Evolutionary conservation across 2,329 filamentous ascomycete species (phyloP), one percentile per base, ranked within the genome.

Genomic region (Drechslerella dactyloides): DNA sequence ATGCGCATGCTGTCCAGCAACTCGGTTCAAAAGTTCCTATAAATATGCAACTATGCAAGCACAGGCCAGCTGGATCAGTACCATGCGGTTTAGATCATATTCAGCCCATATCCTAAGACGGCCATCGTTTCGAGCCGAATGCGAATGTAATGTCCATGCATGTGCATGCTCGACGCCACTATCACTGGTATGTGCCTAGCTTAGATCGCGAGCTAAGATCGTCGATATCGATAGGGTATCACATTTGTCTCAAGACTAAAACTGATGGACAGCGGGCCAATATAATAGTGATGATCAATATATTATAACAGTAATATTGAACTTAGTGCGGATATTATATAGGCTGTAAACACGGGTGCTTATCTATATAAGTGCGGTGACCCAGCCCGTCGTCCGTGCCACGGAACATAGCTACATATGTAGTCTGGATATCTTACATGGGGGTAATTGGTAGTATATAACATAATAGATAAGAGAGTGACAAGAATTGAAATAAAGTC

Each of bases 321-420:
- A n/a, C n/a, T n/a, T n/a, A n/a, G n/a, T 44, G 17, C 7, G 5
- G 40, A 37, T 37, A 37, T 37, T 15, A 15, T 15, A 37, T 15
- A 7, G 13, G 15, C 5, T 44, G 13, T 17, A 44, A 44, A 44
- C 17, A 3, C 44, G 19, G 19, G 44, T 48, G 19, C 19, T 10
- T 48, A 21, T 48, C 44, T 23, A 48, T 33, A 33, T 33, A 33
- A 3, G 8, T 3, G 27, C n/a, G n/a, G n/a, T n/a, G n/a, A 44
- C 17, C 44, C 17, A 48, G 44, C 44, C 44, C 44, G 44, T 23
- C 19, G 44, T 23, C 44, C 44, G 44, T 23, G 44, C 44, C 19
- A 48, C 11, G 19, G 44, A 23, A 5, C n/a, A 19, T 10, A 10
- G n/a, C 19, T 48, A 48, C 19, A 23, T 19, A 19, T 19, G n/a